Conservation (phyloP, 495 filamentous ascomycete species). For the Penicillium cinerascens region DNA sequence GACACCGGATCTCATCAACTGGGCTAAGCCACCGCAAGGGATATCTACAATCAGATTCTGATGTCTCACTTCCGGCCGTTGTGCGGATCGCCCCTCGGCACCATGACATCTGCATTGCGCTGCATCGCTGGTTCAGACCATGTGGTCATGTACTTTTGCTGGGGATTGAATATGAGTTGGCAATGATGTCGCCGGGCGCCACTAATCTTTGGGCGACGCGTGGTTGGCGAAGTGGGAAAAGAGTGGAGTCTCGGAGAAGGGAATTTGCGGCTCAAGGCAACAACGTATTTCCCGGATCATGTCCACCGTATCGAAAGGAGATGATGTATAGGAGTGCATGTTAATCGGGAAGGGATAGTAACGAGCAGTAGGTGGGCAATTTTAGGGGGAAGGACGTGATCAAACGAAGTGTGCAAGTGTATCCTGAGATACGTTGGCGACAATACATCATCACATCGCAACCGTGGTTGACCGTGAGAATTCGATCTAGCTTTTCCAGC, state of each 20-base stretch:
- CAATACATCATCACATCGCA: background rate
- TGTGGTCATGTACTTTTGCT: background rate
- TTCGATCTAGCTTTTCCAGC: background rate
- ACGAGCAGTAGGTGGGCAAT: too few species aligned
- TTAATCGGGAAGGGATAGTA: background rate
- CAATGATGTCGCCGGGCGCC: slow-evolving; percentile 19
- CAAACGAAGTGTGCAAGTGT: background rate
- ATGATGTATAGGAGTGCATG: background rate
- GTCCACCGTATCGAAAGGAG: background rate
- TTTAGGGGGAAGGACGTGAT: background rate
- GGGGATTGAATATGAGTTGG: slow-evolving; percentile 12
- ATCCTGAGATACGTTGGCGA: background rate
- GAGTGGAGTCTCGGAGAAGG: slow-evolving; percentile 10
- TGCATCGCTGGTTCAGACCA: background rate
- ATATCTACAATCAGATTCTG: background rate
- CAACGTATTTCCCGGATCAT: background rate
- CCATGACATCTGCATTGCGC: background rate
- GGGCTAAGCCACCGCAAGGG: background rate
- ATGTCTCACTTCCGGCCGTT: background rate
- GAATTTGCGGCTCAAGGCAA: slow-evolving; percentile 19
- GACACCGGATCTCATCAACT: background rate
- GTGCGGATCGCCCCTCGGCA: background rate
- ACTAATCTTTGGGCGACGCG: background rate
- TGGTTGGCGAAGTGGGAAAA: slow-evolving; percentile 6
- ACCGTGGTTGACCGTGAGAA: slow-evolving; percentile 6